Evolutionary conservation across 1,284 basidiomycete genomes (phyloP).

Genomic region (Lentinus polychrous): DNA sequence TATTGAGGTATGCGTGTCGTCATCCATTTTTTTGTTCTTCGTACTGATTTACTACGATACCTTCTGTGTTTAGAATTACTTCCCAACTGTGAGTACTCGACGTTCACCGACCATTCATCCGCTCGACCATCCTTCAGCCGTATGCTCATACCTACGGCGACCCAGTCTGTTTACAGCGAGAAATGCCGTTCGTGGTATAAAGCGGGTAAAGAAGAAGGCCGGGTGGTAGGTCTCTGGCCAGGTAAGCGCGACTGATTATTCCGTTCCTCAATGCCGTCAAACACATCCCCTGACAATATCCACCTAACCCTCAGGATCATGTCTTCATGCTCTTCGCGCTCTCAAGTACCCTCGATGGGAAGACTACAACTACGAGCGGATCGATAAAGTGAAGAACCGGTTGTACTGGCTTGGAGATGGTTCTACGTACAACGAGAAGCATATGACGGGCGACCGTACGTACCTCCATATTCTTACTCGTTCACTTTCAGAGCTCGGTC

Average conservation of each 20-base stretch:
- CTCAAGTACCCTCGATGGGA: conserved; percentile 57
- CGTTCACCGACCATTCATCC: conserved; percentile 19
- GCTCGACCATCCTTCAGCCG: no score
- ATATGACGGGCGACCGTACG: conserved; percentile 41
- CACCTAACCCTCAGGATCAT: conserved; percentile 33
- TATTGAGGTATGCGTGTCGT: conserved; percentile 30
- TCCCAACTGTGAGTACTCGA: conserved; percentile 35
- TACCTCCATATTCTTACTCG: conserved; percentile 8
- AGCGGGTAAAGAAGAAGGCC: conserved; percentile 48
- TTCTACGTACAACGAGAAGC: conserved; percentile 37
- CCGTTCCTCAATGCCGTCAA: no score
- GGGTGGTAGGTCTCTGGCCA: conserved; percentile 53
- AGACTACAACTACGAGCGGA: conserved; percentile 49
- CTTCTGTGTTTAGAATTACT: no score
- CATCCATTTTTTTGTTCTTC: neutral
- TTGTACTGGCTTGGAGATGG: conserved; percentile 59
- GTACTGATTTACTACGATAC: no score
- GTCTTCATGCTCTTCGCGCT: conserved; percentile 42
- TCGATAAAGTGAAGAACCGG: conserved; percentile 38
- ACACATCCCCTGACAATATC: no score
- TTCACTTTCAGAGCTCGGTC: neutral
- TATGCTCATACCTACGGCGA: neutral
- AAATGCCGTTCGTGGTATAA: conserved; percentile 67
- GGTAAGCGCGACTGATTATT: conserved; percentile 26
- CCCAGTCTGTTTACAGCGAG: conserved; percentile 51